phyloP scores from a whole-genome alignment of 2,329 filamentous ascomycete genomes.

The Corinectria fuckeliana region DNA sequence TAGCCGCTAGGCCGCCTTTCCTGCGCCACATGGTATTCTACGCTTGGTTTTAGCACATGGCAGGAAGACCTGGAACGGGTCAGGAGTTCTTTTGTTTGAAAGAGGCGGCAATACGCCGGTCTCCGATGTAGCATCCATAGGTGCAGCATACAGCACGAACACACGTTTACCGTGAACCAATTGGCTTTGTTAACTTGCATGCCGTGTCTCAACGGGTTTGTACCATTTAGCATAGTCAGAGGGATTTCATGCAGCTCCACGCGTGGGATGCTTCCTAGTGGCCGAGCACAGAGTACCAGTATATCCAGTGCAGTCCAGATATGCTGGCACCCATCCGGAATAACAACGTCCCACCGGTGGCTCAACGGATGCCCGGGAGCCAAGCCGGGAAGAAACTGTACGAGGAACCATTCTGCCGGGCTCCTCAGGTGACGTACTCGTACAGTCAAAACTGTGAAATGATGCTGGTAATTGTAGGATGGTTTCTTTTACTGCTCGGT shows the following conservation, averaged over 20 bases:
- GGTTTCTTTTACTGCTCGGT: not conserved
- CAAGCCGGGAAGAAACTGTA: not conserved
- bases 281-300: not conserved
- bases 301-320: not conserved
- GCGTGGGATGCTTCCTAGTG: not conserved
- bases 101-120: not conserved
- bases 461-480: not conserved
- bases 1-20: slow-evolving; percentile 12
- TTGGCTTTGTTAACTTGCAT: not conserved
- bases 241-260: not conserved
- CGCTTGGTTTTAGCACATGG: not conserved
- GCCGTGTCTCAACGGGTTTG: not conserved
- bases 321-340: not conserved
- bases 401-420: slow-evolving; percentile 1
- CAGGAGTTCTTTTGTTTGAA: slow-evolving; percentile 3
- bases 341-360: slow-evolving; percentile 4
- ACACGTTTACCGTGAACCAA: not conserved
- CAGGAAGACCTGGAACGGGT: slow-evolving; percentile 5
- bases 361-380: not conserved
- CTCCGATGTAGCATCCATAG: not conserved
- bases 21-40: not conserved
- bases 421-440: slow-evolving; percentile 5
- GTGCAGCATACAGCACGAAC: not conserved
- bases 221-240: not conserved
- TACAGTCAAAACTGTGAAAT: not conserved